phyloP scores from a whole-genome alignment of 116 monocot genomes.

The Phalaenopsis hybrid region DNA sequence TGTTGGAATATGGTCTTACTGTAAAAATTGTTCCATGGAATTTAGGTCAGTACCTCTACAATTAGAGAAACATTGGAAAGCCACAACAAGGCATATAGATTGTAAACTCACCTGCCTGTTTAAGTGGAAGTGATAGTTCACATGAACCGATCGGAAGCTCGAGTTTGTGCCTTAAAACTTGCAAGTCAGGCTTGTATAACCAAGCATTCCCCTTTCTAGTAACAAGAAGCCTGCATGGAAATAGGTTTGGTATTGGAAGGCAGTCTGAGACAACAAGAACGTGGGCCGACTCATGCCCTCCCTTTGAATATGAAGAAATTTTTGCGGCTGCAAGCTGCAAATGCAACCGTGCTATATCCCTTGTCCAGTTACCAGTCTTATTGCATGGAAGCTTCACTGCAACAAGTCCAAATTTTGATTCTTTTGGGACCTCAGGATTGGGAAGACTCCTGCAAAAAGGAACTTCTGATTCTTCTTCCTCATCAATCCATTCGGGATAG shows the following conservation, averaged over 20 bases:
- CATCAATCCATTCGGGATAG: conserved; percentile 94
- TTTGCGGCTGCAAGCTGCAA: conserved; percentile 73
- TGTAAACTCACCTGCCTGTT: conserved; percentile 38
- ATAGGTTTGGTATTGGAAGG: conserved; percentile 76
- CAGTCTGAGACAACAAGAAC: conserved; percentile 63
- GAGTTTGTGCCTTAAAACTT: conserved; percentile 35
- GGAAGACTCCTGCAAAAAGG: conserved; percentile 60
- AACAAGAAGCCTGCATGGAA: conserved; percentile 54
- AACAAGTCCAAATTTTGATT: conserved; percentile 30
- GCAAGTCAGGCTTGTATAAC: conserved; percentile 54
- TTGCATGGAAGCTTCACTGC: conserved; percentile 83
- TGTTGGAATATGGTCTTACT: background rate
- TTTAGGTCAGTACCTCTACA: too few relatives aligned
- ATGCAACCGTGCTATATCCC: conserved; percentile 68
- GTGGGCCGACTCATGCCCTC: conserved; percentile 12
- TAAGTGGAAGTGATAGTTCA: conserved; percentile 56
- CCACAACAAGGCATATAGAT: too few relatives aligned
- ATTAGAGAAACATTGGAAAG: too few relatives aligned
- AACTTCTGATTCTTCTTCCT: conserved; percentile 62
- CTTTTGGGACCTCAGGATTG: conserved; percentile 16
- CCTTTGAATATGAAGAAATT: conserved; percentile 30
- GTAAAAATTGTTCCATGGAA: background rate
- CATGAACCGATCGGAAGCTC: conserved; percentile 73
- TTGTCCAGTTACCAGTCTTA: conserved; percentile 47
- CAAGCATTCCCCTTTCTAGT: conserved; percentile 46